phyloP scores from a whole-genome alignment of 2,329 filamentous ascomycete species.

The Colletotrichum musae region DNA sequence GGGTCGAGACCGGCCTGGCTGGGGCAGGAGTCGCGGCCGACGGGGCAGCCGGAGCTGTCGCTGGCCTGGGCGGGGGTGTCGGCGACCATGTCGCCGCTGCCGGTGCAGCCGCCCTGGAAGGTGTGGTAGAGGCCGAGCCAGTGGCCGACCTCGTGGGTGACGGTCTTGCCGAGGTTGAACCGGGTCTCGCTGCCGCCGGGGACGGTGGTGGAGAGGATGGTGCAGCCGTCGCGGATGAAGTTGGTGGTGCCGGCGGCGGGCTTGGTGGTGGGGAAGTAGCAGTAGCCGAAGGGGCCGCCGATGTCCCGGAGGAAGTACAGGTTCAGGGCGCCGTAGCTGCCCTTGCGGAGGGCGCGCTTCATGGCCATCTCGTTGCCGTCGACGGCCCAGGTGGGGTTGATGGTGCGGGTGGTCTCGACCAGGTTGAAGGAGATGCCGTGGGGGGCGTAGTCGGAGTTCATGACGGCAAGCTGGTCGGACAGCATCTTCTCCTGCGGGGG shows the following conservation, averaged over 20 bases:
- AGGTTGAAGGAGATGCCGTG: constrained; percentile 62
- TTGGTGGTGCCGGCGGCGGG: constrained; percentile 47
- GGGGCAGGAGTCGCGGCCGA: constrained; percentile 44
- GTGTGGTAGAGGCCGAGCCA: constrained; percentile 65
- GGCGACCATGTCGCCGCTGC: constrained; percentile 54
- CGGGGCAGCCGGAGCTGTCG: constrained; percentile 41
- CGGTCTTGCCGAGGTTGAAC: constrained; percentile 52
- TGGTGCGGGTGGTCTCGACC: constrained; percentile 58
- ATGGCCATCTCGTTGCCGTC: constrained; percentile 58
- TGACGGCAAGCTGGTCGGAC: constrained; percentile 57
- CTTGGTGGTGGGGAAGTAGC: constrained; percentile 59
- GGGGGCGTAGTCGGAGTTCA: constrained; percentile 61
- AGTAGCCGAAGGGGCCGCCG: constrained; percentile 58
- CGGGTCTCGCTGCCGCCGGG: constrained; percentile 54
- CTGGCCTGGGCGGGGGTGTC: constrained; percentile 58
- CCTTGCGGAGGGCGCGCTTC: constrained; percentile 62
- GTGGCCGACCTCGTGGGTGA: constrained; percentile 62
- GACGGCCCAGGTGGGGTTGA: constrained; percentile 62
- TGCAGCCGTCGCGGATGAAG: constrained; percentile 58
- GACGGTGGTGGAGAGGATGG: constrained; percentile 53
- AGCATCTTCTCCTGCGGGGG: constrained; percentile 51
- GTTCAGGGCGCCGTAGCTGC: constrained; percentile 59
- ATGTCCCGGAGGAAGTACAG: constrained; percentile 60
- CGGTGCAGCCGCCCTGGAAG: constrained; percentile 58
- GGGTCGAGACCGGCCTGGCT: constrained; percentile 43